Base-by-base conservation (phyloP, 495 filamentous ascomycete genomes). In the Penicillium canescens region DNA sequence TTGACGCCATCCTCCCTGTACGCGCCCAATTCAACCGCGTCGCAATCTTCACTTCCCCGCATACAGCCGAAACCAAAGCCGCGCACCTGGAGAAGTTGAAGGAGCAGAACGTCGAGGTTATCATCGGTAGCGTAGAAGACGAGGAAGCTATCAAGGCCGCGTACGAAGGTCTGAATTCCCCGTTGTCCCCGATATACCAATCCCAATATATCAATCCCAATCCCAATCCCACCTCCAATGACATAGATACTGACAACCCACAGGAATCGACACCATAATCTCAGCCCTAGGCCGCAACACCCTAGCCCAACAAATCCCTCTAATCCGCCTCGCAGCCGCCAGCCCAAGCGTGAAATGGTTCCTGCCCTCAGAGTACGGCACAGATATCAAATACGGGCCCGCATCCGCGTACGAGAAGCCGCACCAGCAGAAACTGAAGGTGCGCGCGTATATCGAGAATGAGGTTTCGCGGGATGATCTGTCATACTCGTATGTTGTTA, bases 341-440 rank as follows among this genome's bases (percentile, higher is more conserved):
- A 76, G 78, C 13, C 61, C 73, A 1, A 71, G 62, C 37, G 80
- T 91, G 16, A 76, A 82, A 54, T 83, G 83, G 72, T 89, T 90
- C 69, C 78, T 88, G 55, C 86, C 87, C 4, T 87, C 82, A 16
- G 87, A 90, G 62, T 90, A 86, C 59, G 87, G 87, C 52, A 91
- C 87, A 0, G 87, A 90, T 51, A 85, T 90, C 55, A 85, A 86
- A 62, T 86, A 89, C 59, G 70, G 77, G 16, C 72, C 79, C 8
- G 71, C 76, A 34, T 87, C 84, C 47, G 77, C 75, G 20, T 43
- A 68, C 31, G 87, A 89, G 67, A 81, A 78, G 60, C 85, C 87
- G 0, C 87, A 91, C 55, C 86, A 89, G 67, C 69, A 78, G 59
- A 90, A 91, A 66, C 77, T 89, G 38, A 79, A 79, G 39, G 82